Conservation (phyloP, 2,329 filamentous ascomycete genomes). For the Canariomyces notabilis region DNA sequence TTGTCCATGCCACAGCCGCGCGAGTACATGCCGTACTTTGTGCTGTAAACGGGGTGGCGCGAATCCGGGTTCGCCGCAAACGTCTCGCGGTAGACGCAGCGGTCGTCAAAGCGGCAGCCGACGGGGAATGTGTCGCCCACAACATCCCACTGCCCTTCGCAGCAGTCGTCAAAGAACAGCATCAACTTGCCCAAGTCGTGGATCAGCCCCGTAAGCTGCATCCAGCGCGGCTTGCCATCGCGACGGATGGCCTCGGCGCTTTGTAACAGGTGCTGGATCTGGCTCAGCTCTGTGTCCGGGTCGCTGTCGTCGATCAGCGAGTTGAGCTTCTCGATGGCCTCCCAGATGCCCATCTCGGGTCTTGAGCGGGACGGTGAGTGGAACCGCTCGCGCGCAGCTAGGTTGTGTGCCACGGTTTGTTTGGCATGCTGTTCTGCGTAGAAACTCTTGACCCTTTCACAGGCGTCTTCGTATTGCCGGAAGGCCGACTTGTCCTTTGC, state of each 20-base stretch:
- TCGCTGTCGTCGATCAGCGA: constrained; percentile 87
- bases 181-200: constrained; percentile 73
- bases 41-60: constrained; percentile 65
- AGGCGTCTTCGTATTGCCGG: constrained; percentile 75
- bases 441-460: constrained; percentile 80
- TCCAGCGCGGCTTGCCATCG: constrained; percentile 78
- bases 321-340: constrained; percentile 90
- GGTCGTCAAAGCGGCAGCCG: constrained; percentile 67
- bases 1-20: constrained; percentile 79
- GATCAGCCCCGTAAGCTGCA: constrained; percentile 72
- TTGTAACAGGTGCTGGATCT: constrained; percentile 87
- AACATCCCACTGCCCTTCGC: constrained; percentile 88
- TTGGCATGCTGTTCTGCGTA: constrained; percentile 68
- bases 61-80: constrained; percentile 74
- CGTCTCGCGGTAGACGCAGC: constrained; percentile 75
- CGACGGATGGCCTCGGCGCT: constrained; percentile 83
- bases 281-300: constrained; percentile 79
- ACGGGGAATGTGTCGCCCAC: constrained; percentile 83
- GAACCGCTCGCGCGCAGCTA: constrained; percentile 70
- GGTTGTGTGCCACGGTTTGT: constrained; percentile 80
- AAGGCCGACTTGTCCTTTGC: constrained; percentile 33
- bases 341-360: constrained; percentile 79
- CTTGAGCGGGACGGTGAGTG: constrained; percentile 55
- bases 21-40: constrained; percentile 73
- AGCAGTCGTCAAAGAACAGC: constrained; percentile 74